Evolutionary conservation across 2,329 filamentous ascomycete species (phyloP).

Genomic region (Aspergillus sp.): DNA sequence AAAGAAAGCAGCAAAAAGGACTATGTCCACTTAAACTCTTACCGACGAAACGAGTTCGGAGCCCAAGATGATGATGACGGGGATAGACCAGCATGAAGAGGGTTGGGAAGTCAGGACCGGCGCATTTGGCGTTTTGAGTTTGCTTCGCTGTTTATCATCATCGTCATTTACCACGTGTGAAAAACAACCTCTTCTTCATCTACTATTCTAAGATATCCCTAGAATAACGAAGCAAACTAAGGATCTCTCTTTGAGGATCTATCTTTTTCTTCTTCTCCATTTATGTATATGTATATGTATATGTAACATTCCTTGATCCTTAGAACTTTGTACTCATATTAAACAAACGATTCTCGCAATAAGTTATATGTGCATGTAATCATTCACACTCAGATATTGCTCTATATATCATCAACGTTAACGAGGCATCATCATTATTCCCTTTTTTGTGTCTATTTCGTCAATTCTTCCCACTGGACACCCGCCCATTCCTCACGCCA

Average conservation of each 20-base stretch:
- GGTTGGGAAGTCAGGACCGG: constrained; percentile 24
- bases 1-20: constrained; percentile 7
- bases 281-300: neutral
- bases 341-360: neutral
- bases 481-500: constrained; percentile 97
- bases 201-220: constrained; percentile 9
- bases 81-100: constrained; percentile 20
- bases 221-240: constrained; percentile 7
- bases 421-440: constrained; percentile 8
- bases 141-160: constrained; percentile 21
- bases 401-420: constrained; percentile 21
- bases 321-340: neutral
- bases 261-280: neutral
- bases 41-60: constrained; percentile 16
- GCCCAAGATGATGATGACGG: constrained; percentile 20
- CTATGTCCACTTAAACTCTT: constrained; percentile 2
- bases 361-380: neutral
- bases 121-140: constrained; percentile 29
- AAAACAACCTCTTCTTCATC: constrained; percentile 1
- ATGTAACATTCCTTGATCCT: neutral
- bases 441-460: constrained; percentile 13
- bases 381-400: neutral
- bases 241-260: neutral
- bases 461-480: constrained; percentile 89
- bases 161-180: constrained; percentile 12